These are phyloP conservation scores for Bauhinia variegata DNA, from an alignment of 306 rosid genomes.

Conservation along the genomic window DNA sequence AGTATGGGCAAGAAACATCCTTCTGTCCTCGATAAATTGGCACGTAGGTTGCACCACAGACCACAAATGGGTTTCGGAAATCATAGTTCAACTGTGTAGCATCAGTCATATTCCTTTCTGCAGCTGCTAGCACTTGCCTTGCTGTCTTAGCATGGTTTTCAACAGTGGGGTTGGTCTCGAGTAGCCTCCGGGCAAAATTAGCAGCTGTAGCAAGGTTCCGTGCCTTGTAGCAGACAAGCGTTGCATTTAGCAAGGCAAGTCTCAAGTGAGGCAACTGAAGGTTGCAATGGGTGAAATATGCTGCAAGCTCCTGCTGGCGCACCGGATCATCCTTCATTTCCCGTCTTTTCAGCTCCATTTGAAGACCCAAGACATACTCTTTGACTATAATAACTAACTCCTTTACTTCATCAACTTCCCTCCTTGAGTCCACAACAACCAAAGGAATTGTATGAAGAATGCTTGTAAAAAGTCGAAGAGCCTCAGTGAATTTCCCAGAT, in stretches of 20 bases:
- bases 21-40: slow-evolving; percentile 92
- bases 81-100: slow-evolving; percentile 73
- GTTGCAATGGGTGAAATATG: slow-evolving; percentile 94
- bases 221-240: slow-evolving; percentile 75
- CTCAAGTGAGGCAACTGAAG: slow-evolving; percentile 91
- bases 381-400: slow-evolving; percentile 78
- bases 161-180: slow-evolving; percentile 79
- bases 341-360: slow-evolving; percentile 83
- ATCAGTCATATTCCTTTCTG: slow-evolving; percentile 89
- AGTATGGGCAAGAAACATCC: slow-evolving; percentile 82
- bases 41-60: slow-evolving; percentile 84
- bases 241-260: slow-evolving; percentile 78
- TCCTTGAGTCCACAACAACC: slow-evolving; percentile 84
- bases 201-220: slow-evolving; percentile 86
- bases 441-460: slow-evolving; percentile 85
- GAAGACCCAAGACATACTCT: slow-evolving; percentile 79
- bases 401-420: slow-evolving; percentile 95
- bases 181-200: slow-evolving; percentile 79
- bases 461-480: slow-evolving; percentile 59
- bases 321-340: slow-evolving; percentile 66
- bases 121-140: slow-evolving; percentile 88
- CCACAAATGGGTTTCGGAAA: slow-evolving; percentile 88
- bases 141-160: slow-evolving; percentile 87
- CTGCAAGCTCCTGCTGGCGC: slow-evolving; percentile 92
- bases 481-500: slow-evolving; percentile 75